phyloP scores from a whole-genome alignment of 2,329 filamentous ascomycete genomes.

The Pseudogymnoascus pannorum region DNA sequence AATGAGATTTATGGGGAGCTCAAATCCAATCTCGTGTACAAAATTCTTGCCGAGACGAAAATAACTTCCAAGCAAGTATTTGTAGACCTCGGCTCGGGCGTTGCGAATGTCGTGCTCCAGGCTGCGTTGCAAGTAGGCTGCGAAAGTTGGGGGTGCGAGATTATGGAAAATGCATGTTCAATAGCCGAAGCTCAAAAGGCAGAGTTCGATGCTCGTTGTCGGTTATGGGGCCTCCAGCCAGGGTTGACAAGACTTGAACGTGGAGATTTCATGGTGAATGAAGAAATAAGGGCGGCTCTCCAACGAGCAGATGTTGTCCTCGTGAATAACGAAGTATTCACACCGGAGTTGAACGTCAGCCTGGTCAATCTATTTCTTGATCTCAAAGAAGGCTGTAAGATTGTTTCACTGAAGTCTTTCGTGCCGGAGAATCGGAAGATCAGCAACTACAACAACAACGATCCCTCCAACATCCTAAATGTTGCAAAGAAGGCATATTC shows the following conservation, averaged over 20 bases:
- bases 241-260: constrained; percentile 73
- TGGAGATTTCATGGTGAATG: constrained; percentile 75
- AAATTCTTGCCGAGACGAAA: constrained; percentile 67
- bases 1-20: constrained; percentile 96
- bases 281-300: constrained; percentile 63
- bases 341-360: constrained; percentile 74
- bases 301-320: constrained; percentile 88
- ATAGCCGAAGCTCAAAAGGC: constrained; percentile 71
- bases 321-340: constrained; percentile 97
- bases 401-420: constrained; percentile 89
- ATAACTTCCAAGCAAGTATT: constrained; percentile 82
- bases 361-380: constrained; percentile 88
- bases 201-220: constrained; percentile 79
- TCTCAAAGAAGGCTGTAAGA: constrained; percentile 79
- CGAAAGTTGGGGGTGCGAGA: constrained; percentile 92
- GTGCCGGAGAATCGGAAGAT: constrained; percentile 74
- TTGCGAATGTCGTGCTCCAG: constrained; percentile 92
- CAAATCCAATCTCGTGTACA: constrained; percentile 72
- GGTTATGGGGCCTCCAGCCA: constrained; percentile 78
- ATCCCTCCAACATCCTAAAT: constrained; percentile 75
- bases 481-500: constrained; percentile 68
- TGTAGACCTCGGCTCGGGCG: constrained; percentile 89
- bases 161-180: constrained; percentile 84
- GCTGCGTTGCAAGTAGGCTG: constrained; percentile 89
- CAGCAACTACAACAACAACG: constrained; percentile 62